A percentile compares a stretch with the other conserved stretches of the same genome.
Evolutionary conservation across 306 rosid species (phyloP).

Genomic region (Cucurbita ficifolia): DNA sequence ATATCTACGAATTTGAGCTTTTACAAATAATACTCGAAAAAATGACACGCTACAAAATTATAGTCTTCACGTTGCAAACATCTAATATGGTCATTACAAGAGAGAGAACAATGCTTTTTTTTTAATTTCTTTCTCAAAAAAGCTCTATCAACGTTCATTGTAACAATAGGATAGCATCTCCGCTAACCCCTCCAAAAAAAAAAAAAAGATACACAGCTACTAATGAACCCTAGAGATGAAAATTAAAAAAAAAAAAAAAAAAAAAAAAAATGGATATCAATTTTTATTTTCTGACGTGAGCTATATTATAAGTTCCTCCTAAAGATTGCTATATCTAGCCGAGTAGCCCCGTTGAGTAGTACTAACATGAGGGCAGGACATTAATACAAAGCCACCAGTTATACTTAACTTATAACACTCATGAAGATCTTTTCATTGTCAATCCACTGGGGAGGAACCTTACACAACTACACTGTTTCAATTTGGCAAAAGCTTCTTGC

Average conservation of each 20-base stretch:
- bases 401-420: constrained; percentile 24
- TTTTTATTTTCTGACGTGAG: constrained; percentile 81
- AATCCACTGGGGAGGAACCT: constrained; percentile 53
- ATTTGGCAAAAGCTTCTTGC: constrained; percentile 61
- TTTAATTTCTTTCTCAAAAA: constrained; percentile 34
- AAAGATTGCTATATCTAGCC: constrained; percentile 39
- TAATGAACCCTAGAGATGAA: constrained; percentile 48
- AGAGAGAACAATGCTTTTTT: neutral
- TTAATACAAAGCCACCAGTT: constrained; percentile 29
- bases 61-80: no score
- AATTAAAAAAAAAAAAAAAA: constrained; percentile 18
- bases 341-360: constrained; percentile 54
- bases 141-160: constrained; percentile 37
- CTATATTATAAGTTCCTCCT: constrained; percentile 65
- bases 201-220: constrained; percentile 82
- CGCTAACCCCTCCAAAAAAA: constrained; percentile 60
- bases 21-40: no score
- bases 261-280: constrained; percentile 18
- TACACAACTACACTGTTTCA: constrained; percentile 64
- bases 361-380: constrained; percentile 29
- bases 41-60: no score
- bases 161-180: constrained; percentile 25
- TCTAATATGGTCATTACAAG: neutral
- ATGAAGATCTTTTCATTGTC: constrained; percentile 52
- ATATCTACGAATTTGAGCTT: no score